Evolutionary conservation across 192 early-diverging fungal genomes (phyloP), one percentile per base, ranked within the genome.

Genomic region (Jimgerdemannia flammicorona): DNA sequence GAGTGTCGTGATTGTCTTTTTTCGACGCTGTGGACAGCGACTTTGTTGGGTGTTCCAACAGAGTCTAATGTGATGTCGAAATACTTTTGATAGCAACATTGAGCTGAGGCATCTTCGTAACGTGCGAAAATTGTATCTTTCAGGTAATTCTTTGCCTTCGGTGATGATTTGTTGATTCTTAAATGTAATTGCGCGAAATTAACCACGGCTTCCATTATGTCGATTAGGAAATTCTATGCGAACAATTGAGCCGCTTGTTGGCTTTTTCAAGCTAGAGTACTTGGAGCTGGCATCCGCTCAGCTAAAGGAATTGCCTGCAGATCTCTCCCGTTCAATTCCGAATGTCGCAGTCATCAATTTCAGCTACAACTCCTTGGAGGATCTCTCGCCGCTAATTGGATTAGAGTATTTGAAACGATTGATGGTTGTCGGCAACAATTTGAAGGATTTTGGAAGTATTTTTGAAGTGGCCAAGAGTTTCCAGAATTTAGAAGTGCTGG

Each of bases 401-500:
- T 44, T 81, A 40, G 74, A 78, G 40, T 69, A 77, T 0, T 67
- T 81, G 14, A 42, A 74, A 64, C 69, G 80, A 8, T n/a, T 81
- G 70, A 81, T 81, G 41, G 78, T 81, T 75, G 80, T 81, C 4
- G 80, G 80, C 10, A 81, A 81, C 54, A 81, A 73, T n/a, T 64
- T 81, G 14, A 75, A 78, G 69, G 78, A 74, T 40, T 78, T 78
- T 41, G 70, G 68, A 43, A 77, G 78, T 59, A 59, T 59, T 59
- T 59, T 59, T 59, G 49, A 59, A 14, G 49, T 14, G 49, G 14
- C 14, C 49, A 59, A 59, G 49, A 14, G 49, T 59, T 14, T 59
- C 49, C 0, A 14, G 49, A 59, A 59, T 10, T 59, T 59, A 14
- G 49, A 59, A 59, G 6, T 59, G 14, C 49, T 59, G 6, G 49